Base-by-base conservation (phyloP, 805 yeast species). In the Metschnikowia continentalis region DNA sequence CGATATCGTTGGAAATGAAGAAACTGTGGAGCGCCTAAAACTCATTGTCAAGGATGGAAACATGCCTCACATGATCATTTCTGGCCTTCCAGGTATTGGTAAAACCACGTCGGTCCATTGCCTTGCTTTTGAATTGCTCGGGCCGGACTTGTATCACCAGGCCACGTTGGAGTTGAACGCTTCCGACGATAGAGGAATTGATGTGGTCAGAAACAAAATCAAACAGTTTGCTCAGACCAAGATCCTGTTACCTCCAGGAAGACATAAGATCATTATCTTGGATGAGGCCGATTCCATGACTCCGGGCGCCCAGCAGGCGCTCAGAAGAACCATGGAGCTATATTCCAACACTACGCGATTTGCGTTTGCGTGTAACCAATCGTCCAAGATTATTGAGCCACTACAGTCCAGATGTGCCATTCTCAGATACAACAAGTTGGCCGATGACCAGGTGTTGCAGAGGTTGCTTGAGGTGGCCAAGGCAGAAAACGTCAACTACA, bases 201-300 rank as follows among this genome's bases (percentile, higher is more conserved):
- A 94, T 47, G 96, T 91, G 23, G 98, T 94, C 10, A 79, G 99
- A 54, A 91, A 89, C 60, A 84, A 88, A 61, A 94, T 94, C 71
- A 94, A 94, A 68, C 90, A 88, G 54, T 94, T 94, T 78, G 98
- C 99, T 3, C 97, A 90, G 64, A 91, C 91, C 61, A 91, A 89
- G 65, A 92, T 91, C 44, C 83, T 77, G 62, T 73, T 94, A 55
- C 96, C 97, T 0, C 80, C 84, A 0, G 97, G 97, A 1, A 79
- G 92, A 58, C 97, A 92, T 65, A 94, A 94, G 77, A 88, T 94
- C 50, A 80, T 94, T 57, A 92, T 94, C 48, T 71, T 94, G 56
- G 99, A 92, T 68, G 99, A 90, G 69, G 97, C 97, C 0, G 97
- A 90, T 65, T 85, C 94, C 11, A 90, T 90, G 97, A 90, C 97